Percentiles rank a stretch among this genome's conserved stretches.
Evolutionary conservation across 495 filamentous ascomycete species (phyloP).

Genomic region (Parathielavia appendiculata): DNA sequence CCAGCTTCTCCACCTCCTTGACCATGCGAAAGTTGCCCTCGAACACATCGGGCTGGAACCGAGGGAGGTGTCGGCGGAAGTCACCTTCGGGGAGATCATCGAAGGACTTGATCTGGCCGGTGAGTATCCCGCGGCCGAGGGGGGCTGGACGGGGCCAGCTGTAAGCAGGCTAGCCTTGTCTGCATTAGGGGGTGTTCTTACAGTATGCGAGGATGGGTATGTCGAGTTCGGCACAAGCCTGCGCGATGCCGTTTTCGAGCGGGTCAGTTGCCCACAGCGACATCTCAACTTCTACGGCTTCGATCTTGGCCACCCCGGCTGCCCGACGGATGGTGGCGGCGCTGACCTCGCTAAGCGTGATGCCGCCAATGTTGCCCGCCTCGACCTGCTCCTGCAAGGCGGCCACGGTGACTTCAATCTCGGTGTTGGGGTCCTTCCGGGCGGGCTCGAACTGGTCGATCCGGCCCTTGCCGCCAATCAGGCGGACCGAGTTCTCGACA

Average conservation of each 20-base stretch:
- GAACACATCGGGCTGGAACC: conserved; percentile 67
- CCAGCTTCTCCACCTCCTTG: conserved; percentile 59
- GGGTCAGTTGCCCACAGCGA: conserved; percentile 63
- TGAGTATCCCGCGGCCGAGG: conserved; percentile 37
- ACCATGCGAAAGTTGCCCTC: conserved; percentile 71
- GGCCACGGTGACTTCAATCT: conserved; percentile 46
- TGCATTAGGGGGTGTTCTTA: conserved; percentile 23
- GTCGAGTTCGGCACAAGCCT: conserved; percentile 63
- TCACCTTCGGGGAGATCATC: conserved; percentile 62
- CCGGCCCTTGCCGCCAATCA: conserved; percentile 67
- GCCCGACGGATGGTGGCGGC: conserved; percentile 72
- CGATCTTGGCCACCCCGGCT: conserved; percentile 62
- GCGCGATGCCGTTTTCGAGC: conserved; percentile 66
- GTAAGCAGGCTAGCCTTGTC: background rate
- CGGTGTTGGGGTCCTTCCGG: conserved; percentile 59
- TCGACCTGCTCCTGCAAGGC: conserved; percentile 58
- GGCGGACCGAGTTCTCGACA: conserved; percentile 61
- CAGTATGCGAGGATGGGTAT: conserved; percentile 69
- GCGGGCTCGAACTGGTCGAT: conserved; percentile 81
- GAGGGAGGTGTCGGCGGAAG: conserved; percentile 49
- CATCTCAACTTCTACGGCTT: conserved; percentile 76
- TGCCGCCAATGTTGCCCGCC: conserved; percentile 70
- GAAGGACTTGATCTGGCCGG: conserved; percentile 57
- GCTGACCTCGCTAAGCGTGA: conserved; percentile 67
- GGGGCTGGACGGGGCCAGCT: conserved; percentile 7